Conservation (phyloP, 805 yeast species). For the Lipomyces orientalis region DNA sequence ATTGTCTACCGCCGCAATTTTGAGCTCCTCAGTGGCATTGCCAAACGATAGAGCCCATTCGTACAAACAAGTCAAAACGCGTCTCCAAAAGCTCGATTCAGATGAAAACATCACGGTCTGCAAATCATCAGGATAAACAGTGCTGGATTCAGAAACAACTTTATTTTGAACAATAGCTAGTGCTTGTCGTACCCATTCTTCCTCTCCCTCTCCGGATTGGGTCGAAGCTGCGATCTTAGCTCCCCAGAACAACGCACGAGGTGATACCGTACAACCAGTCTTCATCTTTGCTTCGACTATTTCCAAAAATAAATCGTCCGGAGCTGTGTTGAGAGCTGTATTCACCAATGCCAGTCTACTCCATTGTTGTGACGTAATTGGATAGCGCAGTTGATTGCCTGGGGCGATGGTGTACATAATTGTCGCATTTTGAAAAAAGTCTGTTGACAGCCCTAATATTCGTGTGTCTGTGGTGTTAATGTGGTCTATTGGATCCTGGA, state of each 20-base stretch:
- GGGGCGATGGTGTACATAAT: constrained; percentile 25
- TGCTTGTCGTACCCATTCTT: constrained; percentile 7
- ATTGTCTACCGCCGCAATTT: neutral
- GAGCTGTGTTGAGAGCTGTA: neutral
- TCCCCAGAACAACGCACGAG: constrained; percentile 21
- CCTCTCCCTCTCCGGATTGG: neutral
- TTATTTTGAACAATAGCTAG: neutral
- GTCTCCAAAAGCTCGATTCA: constrained; percentile 6
- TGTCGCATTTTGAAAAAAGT: constrained; percentile 4
- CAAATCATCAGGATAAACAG: neutral
- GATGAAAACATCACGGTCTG: constrained; percentile 1
- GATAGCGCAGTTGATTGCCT: constrained; percentile 24
- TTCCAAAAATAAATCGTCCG: constrained; percentile 11
- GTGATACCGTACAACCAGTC: constrained; percentile 6
- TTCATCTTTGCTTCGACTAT: neutral
- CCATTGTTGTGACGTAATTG: constrained; percentile 20
- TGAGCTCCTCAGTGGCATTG: neutral
- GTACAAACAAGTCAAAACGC: constrained; percentile 6
- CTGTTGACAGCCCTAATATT: constrained; percentile 14
- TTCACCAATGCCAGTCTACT: constrained; percentile 18
- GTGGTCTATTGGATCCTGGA: constrained; percentile 5
- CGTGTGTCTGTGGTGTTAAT: constrained; percentile 8
- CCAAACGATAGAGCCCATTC: constrained; percentile 10
- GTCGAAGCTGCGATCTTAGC: constrained; percentile 14
- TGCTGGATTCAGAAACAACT: neutral